Conservation (phyloP, 2,329 filamentous ascomycete species). For the Sporothrix variecibatus region DNA sequence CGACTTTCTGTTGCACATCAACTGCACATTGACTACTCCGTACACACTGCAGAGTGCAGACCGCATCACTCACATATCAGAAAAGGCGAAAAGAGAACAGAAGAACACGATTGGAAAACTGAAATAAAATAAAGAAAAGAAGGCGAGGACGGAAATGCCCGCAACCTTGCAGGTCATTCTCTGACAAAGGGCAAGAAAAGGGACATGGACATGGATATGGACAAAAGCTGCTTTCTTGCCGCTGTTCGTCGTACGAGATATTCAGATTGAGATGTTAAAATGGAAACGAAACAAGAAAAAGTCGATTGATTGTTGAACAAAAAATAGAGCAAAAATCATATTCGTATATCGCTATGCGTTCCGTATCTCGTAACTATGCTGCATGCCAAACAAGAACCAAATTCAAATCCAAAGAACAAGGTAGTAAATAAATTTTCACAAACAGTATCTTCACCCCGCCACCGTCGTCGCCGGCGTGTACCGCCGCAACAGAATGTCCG, state of each 20-base stretch:
- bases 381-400: neutral
- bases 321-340: no score
- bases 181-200: neutral
- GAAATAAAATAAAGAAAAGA: neutral
- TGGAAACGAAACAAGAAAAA: no score
- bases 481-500: conserved; percentile 28
- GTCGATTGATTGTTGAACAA: no score
- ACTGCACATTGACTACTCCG: no score
- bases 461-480: conserved; percentile 1
- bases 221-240: no score
- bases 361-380: neutral
- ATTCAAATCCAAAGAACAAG: neutral
- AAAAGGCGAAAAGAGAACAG: neutral
- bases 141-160: neutral
- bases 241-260: neutral
- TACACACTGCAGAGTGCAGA: neutral
- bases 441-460: neutral
- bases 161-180: neutral
- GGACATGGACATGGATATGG: neutral
- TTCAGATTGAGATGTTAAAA: neutral
- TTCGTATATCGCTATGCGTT: no score
- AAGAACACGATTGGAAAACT: neutral
- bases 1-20: neutral
- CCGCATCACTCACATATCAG: neutral
- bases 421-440: neutral